A percentile compares a stretch with the other conserved stretches of the same genome.
Conservation (phyloP, 495 filamentous ascomycete species). For the Daldinia childiae region DNA sequence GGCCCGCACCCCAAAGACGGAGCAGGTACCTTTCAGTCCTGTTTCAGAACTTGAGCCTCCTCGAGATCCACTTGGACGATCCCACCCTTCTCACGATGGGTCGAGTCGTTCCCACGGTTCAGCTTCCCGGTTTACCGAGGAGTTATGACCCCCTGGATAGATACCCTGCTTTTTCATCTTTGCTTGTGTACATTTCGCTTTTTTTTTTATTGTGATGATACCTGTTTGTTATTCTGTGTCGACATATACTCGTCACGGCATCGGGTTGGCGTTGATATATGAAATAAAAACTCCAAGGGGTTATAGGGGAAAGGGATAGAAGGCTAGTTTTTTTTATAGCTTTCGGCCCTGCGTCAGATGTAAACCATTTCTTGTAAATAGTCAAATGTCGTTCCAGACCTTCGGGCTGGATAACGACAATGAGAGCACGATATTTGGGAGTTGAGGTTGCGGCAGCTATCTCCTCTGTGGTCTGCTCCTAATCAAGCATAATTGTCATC, state of each 20-base stretch:
- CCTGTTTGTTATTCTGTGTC: slow-evolving; percentile 34
- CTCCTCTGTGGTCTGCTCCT: slow-evolving; percentile 34
- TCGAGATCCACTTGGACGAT: slow-evolving; percentile 55
- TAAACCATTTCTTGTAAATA: slow-evolving; percentile 43
- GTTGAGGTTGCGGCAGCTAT: slow-evolving; percentile 32
- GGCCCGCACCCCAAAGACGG: slow-evolving; percentile 54
- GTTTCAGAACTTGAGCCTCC: slow-evolving; percentile 36
- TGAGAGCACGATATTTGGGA: slow-evolving; percentile 28
- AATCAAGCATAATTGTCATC: slow-evolving; percentile 44
- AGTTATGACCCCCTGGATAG: slow-evolving; percentile 53
- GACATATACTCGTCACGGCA: slow-evolving; percentile 25
- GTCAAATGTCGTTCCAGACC: slow-evolving; percentile 28
- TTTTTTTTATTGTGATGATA: slow-evolving; percentile 38
- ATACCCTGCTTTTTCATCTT: slow-evolving; percentile 32
- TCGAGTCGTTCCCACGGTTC: slow-evolving; percentile 52
- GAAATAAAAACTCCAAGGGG: slow-evolving; percentile 27
- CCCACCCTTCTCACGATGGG: slow-evolving; percentile 56
- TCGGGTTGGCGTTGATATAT: slow-evolving; percentile 42
- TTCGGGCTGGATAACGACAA: slow-evolving; percentile 16
- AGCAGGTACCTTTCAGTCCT: slow-evolving; percentile 53
- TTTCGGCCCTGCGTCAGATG: slow-evolving; percentile 28
- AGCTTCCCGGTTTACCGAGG: slow-evolving; percentile 62
- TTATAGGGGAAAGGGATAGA: slow-evolving; percentile 11
- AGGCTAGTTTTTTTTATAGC: slow-evolving; percentile 10
- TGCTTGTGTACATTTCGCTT: slow-evolving; percentile 29